These are phyloP conservation scores for Petunia secreta DNA, from an alignment of 257 asterid species.

Conservation along the genomic window DNA sequence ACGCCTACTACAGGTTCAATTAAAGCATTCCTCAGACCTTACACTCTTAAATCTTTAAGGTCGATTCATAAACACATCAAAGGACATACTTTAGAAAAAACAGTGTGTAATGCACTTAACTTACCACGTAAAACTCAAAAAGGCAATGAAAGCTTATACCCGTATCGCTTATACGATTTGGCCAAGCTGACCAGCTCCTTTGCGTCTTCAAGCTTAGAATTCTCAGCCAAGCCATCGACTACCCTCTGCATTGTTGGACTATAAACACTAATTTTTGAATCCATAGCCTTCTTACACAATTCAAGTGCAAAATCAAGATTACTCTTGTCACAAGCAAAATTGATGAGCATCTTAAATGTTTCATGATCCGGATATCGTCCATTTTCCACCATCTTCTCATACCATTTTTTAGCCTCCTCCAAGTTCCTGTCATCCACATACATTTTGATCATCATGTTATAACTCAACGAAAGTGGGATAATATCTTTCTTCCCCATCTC, in stretches of 20 bases:
- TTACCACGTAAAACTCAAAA: neutral
- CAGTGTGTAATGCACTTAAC: neutral
- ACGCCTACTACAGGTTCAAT: neutral
- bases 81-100: neutral
- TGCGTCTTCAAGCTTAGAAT: constrained; percentile 15
- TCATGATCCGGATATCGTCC: constrained; percentile 33
- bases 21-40: neutral
- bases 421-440: constrained; percentile 40
- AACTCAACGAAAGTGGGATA: constrained; percentile 44
- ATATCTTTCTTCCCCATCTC: constrained; percentile 45
- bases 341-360: constrained; percentile 44
- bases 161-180: neutral
- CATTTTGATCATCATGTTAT: constrained; percentile 49
- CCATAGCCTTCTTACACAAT: constrained; percentile 42
- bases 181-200: constrained; percentile 21
- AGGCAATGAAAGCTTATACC: neutral
- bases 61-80: neutral
- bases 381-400: constrained; percentile 36
- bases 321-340: constrained; percentile 43
- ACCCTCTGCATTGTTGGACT: constrained; percentile 20
- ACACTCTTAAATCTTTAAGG: neutral
- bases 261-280: neutral
- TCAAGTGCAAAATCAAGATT: constrained; percentile 51
- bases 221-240: constrained; percentile 16
- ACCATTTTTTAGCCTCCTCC: constrained; percentile 53